Conservation (phyloP, 2,329 filamentous ascomycete species). For the Colletotrichum horii region DNA sequence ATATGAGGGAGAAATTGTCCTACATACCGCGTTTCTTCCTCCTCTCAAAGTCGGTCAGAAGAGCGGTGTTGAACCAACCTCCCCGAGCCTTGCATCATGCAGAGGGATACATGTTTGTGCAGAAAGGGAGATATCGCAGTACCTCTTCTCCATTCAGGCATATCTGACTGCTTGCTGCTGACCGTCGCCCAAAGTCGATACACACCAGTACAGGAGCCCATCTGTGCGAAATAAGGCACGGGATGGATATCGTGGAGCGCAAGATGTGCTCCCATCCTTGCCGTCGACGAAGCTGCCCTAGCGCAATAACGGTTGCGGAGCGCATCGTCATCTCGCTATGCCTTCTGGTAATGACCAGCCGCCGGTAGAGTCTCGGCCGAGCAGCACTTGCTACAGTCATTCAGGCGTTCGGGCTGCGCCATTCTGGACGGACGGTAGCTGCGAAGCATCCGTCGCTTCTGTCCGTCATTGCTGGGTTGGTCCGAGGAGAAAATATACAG, state of each 20-base stretch:
- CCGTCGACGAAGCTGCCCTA: background rate
- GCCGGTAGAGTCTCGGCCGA: conserved; percentile 13
- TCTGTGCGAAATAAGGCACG: conserved; percentile 8
- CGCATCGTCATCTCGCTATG: conserved; percentile 10
- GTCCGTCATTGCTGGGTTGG: conserved; percentile 5
- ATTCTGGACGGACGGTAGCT: background rate
- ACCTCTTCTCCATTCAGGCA: conserved; percentile 4
- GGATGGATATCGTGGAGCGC: conserved; percentile 1
- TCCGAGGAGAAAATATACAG: background rate
- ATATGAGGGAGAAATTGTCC: conserved; percentile 4
- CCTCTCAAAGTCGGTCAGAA: conserved; percentile 11
- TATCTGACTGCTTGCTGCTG: conserved; percentile 14
- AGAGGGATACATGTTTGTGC: background rate
- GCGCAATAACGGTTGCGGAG: conserved; percentile 14
- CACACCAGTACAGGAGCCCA: background rate
- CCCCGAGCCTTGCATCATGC: conserved; percentile 14
- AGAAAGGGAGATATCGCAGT: background rate
- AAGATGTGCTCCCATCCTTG: conserved; percentile 5
- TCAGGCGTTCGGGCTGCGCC: background rate
- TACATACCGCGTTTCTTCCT: conserved; percentile 4
- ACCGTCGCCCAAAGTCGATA: background rate
- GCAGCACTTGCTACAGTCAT: background rate
- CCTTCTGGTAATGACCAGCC: background rate
- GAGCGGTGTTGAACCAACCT: background rate
- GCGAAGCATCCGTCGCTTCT: conserved; percentile 8